A percentile compares a stretch with the other conserved stretches of the same genome.
phyloP scores from a whole-genome alignment of 208 protist species.

The Acanthamoeba culbertsoni region DNA sequence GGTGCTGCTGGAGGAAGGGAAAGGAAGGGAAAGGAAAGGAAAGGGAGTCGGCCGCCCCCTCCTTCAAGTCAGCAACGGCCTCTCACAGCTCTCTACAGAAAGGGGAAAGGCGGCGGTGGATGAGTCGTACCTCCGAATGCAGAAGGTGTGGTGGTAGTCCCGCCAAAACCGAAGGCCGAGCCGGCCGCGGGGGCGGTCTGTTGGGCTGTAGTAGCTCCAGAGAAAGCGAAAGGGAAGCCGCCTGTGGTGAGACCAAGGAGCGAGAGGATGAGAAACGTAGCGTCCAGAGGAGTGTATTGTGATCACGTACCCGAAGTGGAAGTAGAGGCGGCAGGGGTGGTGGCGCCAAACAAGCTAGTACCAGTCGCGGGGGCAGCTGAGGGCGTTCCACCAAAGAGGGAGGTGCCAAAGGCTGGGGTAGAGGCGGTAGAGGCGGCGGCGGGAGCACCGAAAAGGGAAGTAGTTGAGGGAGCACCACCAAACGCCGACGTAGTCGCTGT shows the following conservation, averaged over 20 bases:
- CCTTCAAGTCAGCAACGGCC: too few relatives aligned
- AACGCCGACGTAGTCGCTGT: background rate
- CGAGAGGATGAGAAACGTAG: background rate
- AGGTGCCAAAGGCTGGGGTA: background rate
- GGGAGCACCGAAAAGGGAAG: background rate
- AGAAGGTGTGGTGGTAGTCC: background rate
- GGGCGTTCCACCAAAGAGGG: background rate
- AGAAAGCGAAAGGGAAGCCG: background rate
- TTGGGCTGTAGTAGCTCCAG: background rate
- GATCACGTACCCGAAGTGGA: background rate
- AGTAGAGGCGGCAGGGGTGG: background rate
- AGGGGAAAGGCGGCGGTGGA: background rate
- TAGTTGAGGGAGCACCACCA: background rate
- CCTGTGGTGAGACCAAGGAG: background rate
- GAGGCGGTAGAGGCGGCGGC: background rate
- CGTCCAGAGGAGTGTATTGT: background rate
- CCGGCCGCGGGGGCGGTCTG: background rate
- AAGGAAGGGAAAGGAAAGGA: background rate
- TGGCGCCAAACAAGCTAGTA: background rate
- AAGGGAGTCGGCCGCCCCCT: too few relatives aligned
- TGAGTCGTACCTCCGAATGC: background rate
- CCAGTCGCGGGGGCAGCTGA: background rate
- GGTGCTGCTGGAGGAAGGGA: background rate
- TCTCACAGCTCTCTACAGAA: background rate
- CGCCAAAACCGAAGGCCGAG: background rate